Evolutionary conservation across 306 rosid genomes (phyloP).

Genomic region (Styphnolobium japonicum): DNA sequence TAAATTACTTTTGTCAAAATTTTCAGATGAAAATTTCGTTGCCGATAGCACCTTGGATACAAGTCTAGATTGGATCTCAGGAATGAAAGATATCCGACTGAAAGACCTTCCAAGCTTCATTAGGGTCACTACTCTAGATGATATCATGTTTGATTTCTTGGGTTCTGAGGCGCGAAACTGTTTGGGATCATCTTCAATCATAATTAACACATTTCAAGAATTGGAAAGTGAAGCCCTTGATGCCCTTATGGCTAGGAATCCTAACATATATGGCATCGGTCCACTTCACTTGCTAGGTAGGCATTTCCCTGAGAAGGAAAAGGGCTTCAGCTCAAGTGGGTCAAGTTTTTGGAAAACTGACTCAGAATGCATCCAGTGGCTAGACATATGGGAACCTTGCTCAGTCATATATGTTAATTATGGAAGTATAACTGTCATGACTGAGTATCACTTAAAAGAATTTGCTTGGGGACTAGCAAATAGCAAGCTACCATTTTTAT

Average conservation of each 20-base stretch:
- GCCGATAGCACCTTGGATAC: neutral
- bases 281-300: neutral
- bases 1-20: neutral
- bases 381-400: conserved; percentile 22
- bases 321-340: neutral
- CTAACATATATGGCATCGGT: conserved; percentile 37
- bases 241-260: conserved; percentile 30
- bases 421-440: no score
- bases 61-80: no score
- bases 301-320: no score
- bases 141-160: no score
- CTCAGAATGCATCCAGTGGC: conserved; percentile 35
- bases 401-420: conserved; percentile 47
- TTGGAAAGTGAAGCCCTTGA: no score
- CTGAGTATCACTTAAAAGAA: conserved; percentile 29
- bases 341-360: conserved; percentile 49
- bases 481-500: conserved; percentile 36
- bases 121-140: no score
- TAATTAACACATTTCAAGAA: no score
- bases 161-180: no score
- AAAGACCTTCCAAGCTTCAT: no score
- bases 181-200: no score
- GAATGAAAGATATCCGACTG: no score
- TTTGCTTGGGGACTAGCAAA: conserved; percentile 57
- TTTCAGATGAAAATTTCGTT: neutral